Evolutionary conservation across 345 rosid species (phyloP), one percentile per base, ranked within the genome.

Genomic region (Bretschneidera sinensis): DNA sequence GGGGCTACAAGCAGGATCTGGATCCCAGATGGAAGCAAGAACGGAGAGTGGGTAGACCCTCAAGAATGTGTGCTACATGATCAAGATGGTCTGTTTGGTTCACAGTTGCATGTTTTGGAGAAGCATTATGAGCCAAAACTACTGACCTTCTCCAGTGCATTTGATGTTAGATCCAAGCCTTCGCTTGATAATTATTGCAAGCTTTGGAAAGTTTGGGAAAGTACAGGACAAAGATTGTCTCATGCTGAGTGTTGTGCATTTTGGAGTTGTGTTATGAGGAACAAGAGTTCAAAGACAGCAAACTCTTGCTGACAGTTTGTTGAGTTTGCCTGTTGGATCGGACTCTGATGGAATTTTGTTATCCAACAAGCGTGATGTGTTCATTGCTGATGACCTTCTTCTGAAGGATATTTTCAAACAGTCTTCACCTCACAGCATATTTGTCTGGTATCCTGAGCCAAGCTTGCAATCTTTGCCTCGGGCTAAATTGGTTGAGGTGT

Each of bases 141-240:
- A 45, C 67, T 83, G 13, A 2, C 0, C 22, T 85, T 83, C 64
- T 62, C 72, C 1, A 58, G 65, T 39, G 77, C 71, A 1, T 79
- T 80, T 48, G 34, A 23, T 7, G 89, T 85, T 31, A 76, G 66
- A 64, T 20, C 53, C 6, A 68, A 51, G 49, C 95, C 95, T 5
- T 76, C 80, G 0, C 21, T 76, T 51, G 78, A 76, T 23, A 85
- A 90, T 59, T 85, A 80, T 69, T 79, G 80, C 60, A 69, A 57
- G 21, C 79, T 90, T 52, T 87, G 97, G 95, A 76, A 80, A 72
- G 65, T 14, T n/a, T 87, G 90, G 95, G 95, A 82, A 72, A 55
- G 24, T 20, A 76, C 69, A 2, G 61, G 53, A 39, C 47, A 55
- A 1, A 43, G 18, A 16, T 56, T 87, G 79, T 71, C 87, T 2